A percentile compares a stretch with the other conserved stretches of the same genome.
phyloP scores from a whole-genome alignment of 2,329 filamentous ascomycete species.

The Clarireedia homoeocarpa region DNA sequence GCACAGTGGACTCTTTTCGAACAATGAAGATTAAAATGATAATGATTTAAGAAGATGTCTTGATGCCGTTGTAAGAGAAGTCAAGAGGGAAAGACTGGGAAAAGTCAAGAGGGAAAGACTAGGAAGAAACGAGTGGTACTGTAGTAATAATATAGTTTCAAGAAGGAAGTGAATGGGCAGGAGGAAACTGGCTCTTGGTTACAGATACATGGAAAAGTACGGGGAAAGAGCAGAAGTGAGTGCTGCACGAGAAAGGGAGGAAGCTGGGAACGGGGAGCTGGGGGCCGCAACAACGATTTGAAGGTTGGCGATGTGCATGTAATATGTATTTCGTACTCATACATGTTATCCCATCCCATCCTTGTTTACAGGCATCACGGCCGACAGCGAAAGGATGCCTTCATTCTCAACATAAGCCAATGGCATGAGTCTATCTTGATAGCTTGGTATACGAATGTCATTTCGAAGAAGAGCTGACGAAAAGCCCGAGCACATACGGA shows the following conservation, averaged over 20 bases:
- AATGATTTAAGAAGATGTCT: too few relatives aligned
- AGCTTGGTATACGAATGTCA: neutral
- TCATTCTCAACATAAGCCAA: neutral
- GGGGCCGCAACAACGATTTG: neutral
- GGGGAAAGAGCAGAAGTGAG: too few relatives aligned
- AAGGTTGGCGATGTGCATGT: neutral
- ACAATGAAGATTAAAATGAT: too few relatives aligned
- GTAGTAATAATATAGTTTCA: neutral
- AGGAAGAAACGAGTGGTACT: neutral
- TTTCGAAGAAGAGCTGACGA: neutral
- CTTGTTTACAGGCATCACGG: neutral
- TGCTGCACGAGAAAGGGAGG: too few relatives aligned
- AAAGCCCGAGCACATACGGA: neutral
- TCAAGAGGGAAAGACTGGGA: neutral
- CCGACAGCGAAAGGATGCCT: too few relatives aligned
- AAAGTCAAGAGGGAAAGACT: neutral
- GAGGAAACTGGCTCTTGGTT: neutral
- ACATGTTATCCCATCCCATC: neutral
- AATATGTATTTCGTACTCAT: neutral
- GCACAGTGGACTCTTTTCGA: too few relatives aligned
- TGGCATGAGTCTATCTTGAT: neutral
- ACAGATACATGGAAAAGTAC: too few relatives aligned
- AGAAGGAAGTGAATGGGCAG: neutral
- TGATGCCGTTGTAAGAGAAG: neutral
- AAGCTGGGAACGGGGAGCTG: too few relatives aligned